Base-by-base conservation (phyloP, 805 yeast species). In the Isabelozyma heimii region DNA sequence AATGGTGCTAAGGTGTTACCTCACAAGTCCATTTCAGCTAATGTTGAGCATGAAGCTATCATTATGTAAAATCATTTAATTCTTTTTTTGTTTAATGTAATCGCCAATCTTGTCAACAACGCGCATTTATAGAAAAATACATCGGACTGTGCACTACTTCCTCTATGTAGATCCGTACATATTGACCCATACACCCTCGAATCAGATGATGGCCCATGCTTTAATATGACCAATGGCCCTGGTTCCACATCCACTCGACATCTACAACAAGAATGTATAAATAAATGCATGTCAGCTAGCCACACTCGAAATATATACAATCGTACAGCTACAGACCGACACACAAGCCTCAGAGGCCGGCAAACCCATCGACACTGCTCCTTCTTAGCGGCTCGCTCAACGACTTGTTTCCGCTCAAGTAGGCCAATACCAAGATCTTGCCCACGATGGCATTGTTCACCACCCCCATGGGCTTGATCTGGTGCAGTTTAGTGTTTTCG, bases 1-100 rank as follows among this genome's bases (percentile, higher is more conserved):
- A 94, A 94, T 76, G 99, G 99, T 75, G 99, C 97, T 77, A 91
- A 94, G 73, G 97, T 94, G 59, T 84, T 94, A 69, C 99, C 99
- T 60, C 99, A 94, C 84, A 94, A 94, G 82, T 81, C 97, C 54
- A 92, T 94, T 73, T 87, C 96, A 56, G 82, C 91, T 59, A 94
- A 94, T 72, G 97, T 94, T 72, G 98, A 95, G 83, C 85, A 87
- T 75, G 98, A 96, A 69, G 87, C 96, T 65, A 94, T 94, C 80
- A 94, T 94, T 77, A 94, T 94, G 99, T 94, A 81, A 81, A 37
- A 8, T 37, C 15, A 37, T 15, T 37, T 37, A 14, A 37, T 37
- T 37, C 35, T 30, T 30, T 10, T 10, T 9, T 30, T 13, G 35
- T 30, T 30, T 30, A 30, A 30, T 30, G 35, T 30, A 30, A 30